Conservation (phyloP, 208 protist genomes). For the Tritrichomonas foetus region DNA sequence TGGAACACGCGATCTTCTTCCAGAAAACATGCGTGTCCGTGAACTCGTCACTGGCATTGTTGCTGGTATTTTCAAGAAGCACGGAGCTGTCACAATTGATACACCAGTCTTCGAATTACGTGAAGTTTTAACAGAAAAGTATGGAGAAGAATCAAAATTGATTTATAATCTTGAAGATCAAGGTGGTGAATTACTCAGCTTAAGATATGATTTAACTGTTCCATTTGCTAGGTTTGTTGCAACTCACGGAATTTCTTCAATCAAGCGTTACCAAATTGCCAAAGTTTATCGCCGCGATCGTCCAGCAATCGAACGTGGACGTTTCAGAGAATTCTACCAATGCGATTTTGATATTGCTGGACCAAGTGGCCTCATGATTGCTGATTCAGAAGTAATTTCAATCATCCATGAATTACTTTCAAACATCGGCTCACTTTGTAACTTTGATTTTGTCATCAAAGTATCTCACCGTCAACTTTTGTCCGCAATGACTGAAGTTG, state of each 20-base stretch:
- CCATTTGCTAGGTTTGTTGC: conserved; percentile 73
- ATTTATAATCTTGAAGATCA: conserved; percentile 77
- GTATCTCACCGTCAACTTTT: conserved; percentile 70
- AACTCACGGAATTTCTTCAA: conserved; percentile 61
- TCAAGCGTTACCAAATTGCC: conserved; percentile 77
- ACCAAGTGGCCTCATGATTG: conserved; percentile 62
- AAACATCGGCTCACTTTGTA: conserved; percentile 51
- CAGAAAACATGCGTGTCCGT: conserved; percentile 67
- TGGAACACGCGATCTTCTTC: conserved; percentile 69
- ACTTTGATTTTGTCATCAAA: conserved; percentile 61
- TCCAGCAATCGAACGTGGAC: conserved; percentile 64
- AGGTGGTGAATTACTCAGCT: conserved; percentile 68
- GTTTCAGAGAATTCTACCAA: conserved; percentile 80
- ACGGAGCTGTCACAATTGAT: conserved; percentile 73
- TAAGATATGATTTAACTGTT: conserved; percentile 79
- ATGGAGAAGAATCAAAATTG: conserved; percentile 78
- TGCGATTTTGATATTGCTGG: conserved; percentile 80
- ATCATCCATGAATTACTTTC: conserved; percentile 67
- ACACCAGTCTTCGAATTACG: conserved; percentile 77
- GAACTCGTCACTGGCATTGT: conserved; percentile 68
- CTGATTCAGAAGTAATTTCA: conserved; percentile 68
- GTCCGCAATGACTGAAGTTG: conserved; percentile 66
- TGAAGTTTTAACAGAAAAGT: conserved; percentile 73
- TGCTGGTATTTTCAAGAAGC: conserved; percentile 66
- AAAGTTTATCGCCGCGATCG: conserved; percentile 74